Evolutionary conservation across 2,329 filamentous ascomycete genomes (phyloP).

Genomic region (Cytospora paraplurivora): DNA sequence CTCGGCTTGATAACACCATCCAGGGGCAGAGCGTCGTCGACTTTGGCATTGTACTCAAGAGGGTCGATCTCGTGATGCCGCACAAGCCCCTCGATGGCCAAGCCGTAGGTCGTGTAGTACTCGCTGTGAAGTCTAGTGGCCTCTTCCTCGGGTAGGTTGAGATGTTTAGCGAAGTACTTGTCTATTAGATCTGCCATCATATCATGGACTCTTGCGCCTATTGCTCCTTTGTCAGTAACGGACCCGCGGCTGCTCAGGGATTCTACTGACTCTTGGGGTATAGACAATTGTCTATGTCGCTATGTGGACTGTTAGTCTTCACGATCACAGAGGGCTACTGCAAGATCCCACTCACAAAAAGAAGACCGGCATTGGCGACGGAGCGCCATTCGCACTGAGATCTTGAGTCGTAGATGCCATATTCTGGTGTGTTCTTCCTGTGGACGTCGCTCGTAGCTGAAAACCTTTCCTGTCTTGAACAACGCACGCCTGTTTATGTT

Average conservation of each 20-base stretch:
- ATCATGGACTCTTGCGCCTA: slow-evolving; percentile 79
- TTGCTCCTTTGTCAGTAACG: slow-evolving; percentile 28
- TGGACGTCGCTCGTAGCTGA: not conserved
- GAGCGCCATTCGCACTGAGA: slow-evolving; percentile 7
- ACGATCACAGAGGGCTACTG: not conserved
- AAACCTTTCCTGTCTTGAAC: not conserved
- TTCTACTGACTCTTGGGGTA: slow-evolving; percentile 75
- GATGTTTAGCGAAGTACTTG: slow-evolving; percentile 65
- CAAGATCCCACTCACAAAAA: slow-evolving; percentile 45
- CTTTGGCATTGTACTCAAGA: slow-evolving; percentile 89
- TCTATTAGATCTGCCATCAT: slow-evolving; percentile 85
- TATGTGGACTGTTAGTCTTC: slow-evolving; percentile 55
- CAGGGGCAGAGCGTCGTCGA: slow-evolving; percentile 91
- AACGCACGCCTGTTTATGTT: not conserved
- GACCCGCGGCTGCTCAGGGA: not conserved
- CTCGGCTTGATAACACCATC: slow-evolving; percentile 82
- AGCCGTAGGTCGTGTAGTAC: slow-evolving; percentile 94
- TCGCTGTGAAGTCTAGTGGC: slow-evolving; percentile 84
- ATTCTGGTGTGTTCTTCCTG: not conserved
- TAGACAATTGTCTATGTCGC: slow-evolving; percentile 98
- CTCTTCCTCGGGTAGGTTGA: slow-evolving; percentile 73
- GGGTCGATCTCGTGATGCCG: slow-evolving; percentile 94
- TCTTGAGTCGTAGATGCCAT: slow-evolving; percentile 21
- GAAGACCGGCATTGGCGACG: slow-evolving; percentile 40
- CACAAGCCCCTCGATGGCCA: slow-evolving; percentile 95